These are phyloP conservation scores for Lachancea sp. DNA, from an alignment of 805 yeast genomes.

Conservation along the genomic window DNA sequence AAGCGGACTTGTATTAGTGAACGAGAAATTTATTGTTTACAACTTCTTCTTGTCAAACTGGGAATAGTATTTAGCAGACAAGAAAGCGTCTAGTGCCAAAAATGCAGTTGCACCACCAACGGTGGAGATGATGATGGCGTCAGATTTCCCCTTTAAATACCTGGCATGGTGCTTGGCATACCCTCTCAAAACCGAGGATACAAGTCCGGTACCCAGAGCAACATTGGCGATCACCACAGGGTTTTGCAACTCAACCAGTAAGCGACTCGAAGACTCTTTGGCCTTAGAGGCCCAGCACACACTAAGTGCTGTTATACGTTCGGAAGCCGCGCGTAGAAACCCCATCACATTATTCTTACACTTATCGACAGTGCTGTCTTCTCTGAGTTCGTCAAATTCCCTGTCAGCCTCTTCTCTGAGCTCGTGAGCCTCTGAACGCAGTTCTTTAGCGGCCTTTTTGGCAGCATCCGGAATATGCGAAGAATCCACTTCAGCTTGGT, in stretches of 20 bases:
- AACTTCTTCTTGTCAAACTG: constrained; percentile 42
- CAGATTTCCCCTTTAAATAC: constrained; percentile 38
- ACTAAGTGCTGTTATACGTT: constrained; percentile 19
- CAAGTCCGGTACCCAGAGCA: constrained; percentile 42
- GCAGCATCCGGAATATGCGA: constrained; percentile 7
- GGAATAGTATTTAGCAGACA: constrained; percentile 49
- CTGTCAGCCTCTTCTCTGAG: constrained; percentile 27
- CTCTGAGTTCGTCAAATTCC: constrained; percentile 29
- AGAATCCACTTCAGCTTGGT: constrained; percentile 5
- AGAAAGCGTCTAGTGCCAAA: constrained; percentile 47
- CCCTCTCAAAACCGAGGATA: constrained; percentile 43
- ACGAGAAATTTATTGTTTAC: too few species aligned
- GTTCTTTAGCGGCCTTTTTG: constrained; percentile 8
- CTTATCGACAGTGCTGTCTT: constrained; percentile 22
- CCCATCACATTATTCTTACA: constrained; percentile 12
- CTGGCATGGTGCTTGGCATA: constrained; percentile 45
- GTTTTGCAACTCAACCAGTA: constrained; percentile 45
- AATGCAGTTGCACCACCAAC: constrained; percentile 50
- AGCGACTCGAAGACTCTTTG: constrained; percentile 6
- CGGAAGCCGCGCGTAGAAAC: constrained; percentile 10
- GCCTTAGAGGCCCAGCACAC: constrained; percentile 16
- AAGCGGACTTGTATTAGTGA: too few species aligned
- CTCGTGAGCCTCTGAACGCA: constrained; percentile 11
- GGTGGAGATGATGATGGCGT: constrained; percentile 43
- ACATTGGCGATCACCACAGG: constrained; percentile 56